Conservation (phyloP, 2,329 filamentous ascomycete species). For the Fusarium sp. region DNA sequence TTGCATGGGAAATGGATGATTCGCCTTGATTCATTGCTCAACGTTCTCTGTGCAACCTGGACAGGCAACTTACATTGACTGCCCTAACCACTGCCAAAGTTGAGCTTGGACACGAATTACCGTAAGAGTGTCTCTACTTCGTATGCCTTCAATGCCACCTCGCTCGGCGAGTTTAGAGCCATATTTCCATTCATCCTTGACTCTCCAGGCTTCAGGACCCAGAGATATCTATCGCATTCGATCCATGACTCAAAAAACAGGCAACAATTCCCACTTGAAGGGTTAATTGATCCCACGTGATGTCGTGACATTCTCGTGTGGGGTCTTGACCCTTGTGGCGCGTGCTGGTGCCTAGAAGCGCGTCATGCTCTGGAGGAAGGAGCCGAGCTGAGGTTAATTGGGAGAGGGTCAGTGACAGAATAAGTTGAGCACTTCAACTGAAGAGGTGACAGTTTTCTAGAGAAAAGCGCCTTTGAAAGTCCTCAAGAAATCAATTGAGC, state of each 20-base stretch:
- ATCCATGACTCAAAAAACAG: slow-evolving; percentile 9
- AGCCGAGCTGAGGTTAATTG: background rate
- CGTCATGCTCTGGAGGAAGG: slow-evolving; percentile 3
- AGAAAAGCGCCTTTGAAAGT: background rate
- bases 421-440: background rate
- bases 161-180: background rate
- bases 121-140: background rate
- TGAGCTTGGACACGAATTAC: background rate
- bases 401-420: slow-evolving; percentile 12
- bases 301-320: slow-evolving; percentile 40
- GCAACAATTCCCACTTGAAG: slow-evolving; percentile 25
- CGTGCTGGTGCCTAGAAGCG: slow-evolving; percentile 43
- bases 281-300: slow-evolving; percentile 40
- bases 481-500: background rate
- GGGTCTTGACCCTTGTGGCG: slow-evolving; percentile 10
- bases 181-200: background rate
- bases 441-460: background rate
- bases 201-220: background rate
- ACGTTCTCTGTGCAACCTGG: background rate
- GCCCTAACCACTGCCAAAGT: background rate
- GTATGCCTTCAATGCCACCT: no score
- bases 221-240: slow-evolving; percentile 12
- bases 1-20: background rate
- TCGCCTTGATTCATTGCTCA: background rate
- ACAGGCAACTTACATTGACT: background rate